phyloP scores from a whole-genome alignment of 1,139 yeast species.

The Arxiozyma telluris region DNA sequence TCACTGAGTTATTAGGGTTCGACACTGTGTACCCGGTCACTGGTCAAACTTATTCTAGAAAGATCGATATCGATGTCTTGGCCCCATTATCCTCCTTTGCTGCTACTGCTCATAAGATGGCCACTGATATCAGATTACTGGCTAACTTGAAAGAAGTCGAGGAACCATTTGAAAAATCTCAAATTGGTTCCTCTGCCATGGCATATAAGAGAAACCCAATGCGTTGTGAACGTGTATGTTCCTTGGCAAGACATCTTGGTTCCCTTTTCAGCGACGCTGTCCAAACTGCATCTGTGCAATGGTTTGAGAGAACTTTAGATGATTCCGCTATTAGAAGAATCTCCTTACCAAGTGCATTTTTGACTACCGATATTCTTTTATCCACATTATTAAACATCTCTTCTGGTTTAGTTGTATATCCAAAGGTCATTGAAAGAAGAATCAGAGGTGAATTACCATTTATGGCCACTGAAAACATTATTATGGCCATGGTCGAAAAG shows the following conservation, averaged over 20 bases:
- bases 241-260: conserved; percentile 90
- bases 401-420: conserved; percentile 93
- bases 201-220: conserved; percentile 99
- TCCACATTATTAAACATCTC: conserved; percentile 87
- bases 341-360: conserved; percentile 90
- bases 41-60: conserved; percentile 97
- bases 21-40: conserved; percentile 95
- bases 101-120: conserved; percentile 95
- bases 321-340: conserved; percentile 98
- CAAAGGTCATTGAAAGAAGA: conserved; percentile 96
- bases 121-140: conserved; percentile 89
- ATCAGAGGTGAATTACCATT: conserved; percentile 91
- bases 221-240: conserved; percentile 98
- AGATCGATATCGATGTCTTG: conserved; percentile 89
- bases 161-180: conserved; percentile 96
- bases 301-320: conserved; percentile 98
- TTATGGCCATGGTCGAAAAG: conserved; percentile 98
- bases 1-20: conserved; percentile 86
- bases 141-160: conserved; percentile 96
- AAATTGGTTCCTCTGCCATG: conserved; percentile 98
- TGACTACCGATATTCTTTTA: conserved; percentile 88
- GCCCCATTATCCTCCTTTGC: conserved; percentile 93
- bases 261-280: conserved; percentile 86
- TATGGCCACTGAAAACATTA: conserved; percentile 98
- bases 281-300: conserved; percentile 95